Percentiles rank a stretch among this genome's conserved stretches.
Evolutionary conservation across 1,284 basidiomycete species (phyloP).

Genomic region (Trametes versicolor): DNA sequence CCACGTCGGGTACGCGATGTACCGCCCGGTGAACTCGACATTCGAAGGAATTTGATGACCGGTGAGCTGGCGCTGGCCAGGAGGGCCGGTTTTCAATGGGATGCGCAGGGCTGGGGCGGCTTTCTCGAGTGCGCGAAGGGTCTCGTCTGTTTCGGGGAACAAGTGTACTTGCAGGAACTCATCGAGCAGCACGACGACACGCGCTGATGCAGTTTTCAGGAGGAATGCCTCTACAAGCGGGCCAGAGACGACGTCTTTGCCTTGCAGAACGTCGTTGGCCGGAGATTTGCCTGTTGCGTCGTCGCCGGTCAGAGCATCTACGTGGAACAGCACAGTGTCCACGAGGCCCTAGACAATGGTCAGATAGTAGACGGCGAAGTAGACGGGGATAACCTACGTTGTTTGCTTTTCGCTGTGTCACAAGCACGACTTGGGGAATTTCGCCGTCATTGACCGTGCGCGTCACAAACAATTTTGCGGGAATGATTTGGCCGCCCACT

Average conservation of each 20-base stretch:
- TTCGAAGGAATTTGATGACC: slow-evolving; percentile 64
- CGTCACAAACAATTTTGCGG: slow-evolving; percentile 66
- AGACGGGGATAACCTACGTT: slow-evolving; percentile 57
- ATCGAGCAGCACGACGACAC: slow-evolving; percentile 70
- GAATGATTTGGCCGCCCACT: slow-evolving; percentile 62
- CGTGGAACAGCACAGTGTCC: slow-evolving; percentile 80
- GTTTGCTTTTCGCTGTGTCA: slow-evolving; percentile 66
- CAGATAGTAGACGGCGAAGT: slow-evolving; percentile 10
- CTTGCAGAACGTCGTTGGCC: slow-evolving; percentile 55
- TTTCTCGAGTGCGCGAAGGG: slow-evolving; percentile 52
- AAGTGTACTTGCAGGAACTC: slow-evolving; percentile 73
- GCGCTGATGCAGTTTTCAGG: slow-evolving; percentile 53
- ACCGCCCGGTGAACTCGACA: slow-evolving; percentile 54
- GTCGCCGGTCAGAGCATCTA: slow-evolving; percentile 82
- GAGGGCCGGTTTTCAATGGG: slow-evolving; percentile 58
- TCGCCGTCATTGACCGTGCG: slow-evolving; percentile 59
- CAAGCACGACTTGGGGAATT: slow-evolving; percentile 66
- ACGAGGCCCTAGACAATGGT: slow-evolving; percentile 55
- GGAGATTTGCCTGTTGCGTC: slow-evolving; percentile 51
- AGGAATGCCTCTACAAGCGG: slow-evolving; percentile 68
- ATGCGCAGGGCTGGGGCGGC: slow-evolving; percentile 60
- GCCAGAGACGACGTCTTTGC: slow-evolving; percentile 67
- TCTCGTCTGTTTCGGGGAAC: slow-evolving; percentile 66
- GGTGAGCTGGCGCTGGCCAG: slow-evolving; percentile 55
- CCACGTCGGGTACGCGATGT: slow-evolving; percentile 73